Percentiles rank a stretch among this genome's conserved stretches.
phyloP scores from a whole-genome alignment of 306 rosid genomes.

The Glycine soja region DNA sequence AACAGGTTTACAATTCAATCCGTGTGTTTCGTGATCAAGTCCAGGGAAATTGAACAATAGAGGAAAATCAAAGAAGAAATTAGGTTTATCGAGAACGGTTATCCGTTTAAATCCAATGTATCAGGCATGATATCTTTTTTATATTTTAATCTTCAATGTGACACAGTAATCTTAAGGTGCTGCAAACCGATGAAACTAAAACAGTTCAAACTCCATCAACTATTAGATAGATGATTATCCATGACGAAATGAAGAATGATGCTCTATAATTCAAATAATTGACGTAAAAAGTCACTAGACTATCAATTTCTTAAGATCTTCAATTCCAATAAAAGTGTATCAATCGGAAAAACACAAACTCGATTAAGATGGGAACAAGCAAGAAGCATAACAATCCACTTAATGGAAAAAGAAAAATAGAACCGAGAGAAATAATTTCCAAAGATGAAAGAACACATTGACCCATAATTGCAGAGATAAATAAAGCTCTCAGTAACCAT shows the following conservation, averaged over 20 bases:
- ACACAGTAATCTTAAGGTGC: not conserved
- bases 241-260: not conserved
- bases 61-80: not conserved
- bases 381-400: not conserved
- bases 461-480: too few species aligned
- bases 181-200: not conserved
- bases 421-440: too few species aligned
- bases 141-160: not conserved
- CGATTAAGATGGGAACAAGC: not conserved
- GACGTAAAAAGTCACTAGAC: not conserved
- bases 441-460: too few species aligned
- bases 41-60: not conserved
- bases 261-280: not conserved
- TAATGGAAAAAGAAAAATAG: too few species aligned
- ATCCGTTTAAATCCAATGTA: not conserved
- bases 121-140: not conserved
- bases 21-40: not conserved
- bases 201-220: not conserved
- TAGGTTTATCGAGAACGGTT: not conserved
- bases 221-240: not conserved
- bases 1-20: not conserved
- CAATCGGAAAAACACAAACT: not conserved
- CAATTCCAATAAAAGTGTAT: not conserved
- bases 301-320: conserved; percentile 6
- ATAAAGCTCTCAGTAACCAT: too few species aligned